Evolutionary conservation across 2,329 filamentous ascomycete genomes (phyloP).

Genomic region (Dothideomycetidae sp.): DNA sequence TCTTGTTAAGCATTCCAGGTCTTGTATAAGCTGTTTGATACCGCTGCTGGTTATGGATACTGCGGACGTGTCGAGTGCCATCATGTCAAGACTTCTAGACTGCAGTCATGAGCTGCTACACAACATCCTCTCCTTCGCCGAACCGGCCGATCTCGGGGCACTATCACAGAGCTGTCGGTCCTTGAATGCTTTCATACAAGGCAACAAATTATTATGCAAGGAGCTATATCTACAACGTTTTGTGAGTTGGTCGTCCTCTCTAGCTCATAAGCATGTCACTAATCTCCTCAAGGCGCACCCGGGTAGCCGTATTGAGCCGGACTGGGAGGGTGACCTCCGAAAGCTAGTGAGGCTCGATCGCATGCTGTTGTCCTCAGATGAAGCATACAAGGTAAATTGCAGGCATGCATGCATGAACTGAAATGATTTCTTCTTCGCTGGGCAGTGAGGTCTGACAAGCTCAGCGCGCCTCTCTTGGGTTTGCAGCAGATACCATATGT

Average conservation of each 20-base stretch:
- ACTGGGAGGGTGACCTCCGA: conserved; percentile 26
- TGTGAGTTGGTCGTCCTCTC: conserved; percentile 27
- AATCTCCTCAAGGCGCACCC: conserved; percentile 6
- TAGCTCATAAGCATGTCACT: too few relatives aligned
- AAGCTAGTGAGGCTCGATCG: conserved; percentile 27
- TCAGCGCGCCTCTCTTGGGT: conserved; percentile 22
- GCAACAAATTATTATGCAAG: conserved; percentile 46
- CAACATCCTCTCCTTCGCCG: conserved; percentile 42
- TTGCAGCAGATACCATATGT: conserved; percentile 15
- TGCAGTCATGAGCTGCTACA: conserved; percentile 52
- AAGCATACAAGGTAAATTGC: conserved; percentile 24
- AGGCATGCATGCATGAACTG: too few relatives aligned
- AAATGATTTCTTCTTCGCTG: too few relatives aligned
- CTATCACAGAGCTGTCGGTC: conserved; percentile 39
- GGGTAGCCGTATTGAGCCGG: conserved; percentile 13
- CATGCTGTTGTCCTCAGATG: conserved; percentile 30
- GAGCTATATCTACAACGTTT: conserved; percentile 45
- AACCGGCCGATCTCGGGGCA: conserved; percentile 41
- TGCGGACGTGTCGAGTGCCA: not conserved
- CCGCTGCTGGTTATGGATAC: too few relatives aligned
- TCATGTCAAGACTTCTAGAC: conserved; percentile 25
- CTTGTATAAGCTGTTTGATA: too few relatives aligned
- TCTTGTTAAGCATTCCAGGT: too few relatives aligned
- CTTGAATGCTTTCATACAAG: conserved; percentile 41
- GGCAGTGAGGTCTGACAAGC: not conserved